Evolutionary conservation across 495 filamentous ascomycete genomes (phyloP).

Genomic region (Podospora anserina): DNA sequence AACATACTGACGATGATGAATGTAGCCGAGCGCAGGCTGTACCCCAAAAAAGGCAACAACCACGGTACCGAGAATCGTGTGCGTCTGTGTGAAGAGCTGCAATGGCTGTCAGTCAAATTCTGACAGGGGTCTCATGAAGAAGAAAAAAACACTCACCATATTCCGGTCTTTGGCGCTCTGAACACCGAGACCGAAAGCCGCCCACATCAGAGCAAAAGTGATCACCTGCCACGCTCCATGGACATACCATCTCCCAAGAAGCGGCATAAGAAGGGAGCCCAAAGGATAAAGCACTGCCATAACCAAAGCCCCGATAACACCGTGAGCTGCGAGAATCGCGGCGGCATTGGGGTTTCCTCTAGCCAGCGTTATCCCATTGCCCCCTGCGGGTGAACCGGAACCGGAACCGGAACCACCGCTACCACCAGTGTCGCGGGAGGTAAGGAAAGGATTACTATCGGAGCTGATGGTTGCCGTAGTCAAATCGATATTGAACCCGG

Average conservation of each 20-base stretch:
- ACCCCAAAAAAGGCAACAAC: constrained; percentile 56
- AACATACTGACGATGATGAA: constrained; percentile 60
- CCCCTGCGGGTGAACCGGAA: constrained; percentile 19
- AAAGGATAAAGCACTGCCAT: constrained; percentile 55
- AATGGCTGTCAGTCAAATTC: not conserved
- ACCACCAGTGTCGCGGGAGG: constrained; percentile 13
- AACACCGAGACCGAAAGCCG: constrained; percentile 62
- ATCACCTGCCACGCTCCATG: constrained; percentile 60
- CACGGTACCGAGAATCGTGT: constrained; percentile 57
- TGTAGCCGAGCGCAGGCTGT: constrained; percentile 60
- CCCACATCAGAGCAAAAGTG: constrained; percentile 53
- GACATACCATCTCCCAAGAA: constrained; percentile 48
- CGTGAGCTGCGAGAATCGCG: constrained; percentile 41
- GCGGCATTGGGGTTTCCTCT: constrained; percentile 1
- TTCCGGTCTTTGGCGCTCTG: constrained; percentile 37
- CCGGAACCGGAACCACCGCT: constrained; percentile 18
- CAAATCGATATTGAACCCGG: constrained; percentile 56
- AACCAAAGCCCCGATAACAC: constrained; percentile 56
- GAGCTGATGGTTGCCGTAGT: constrained; percentile 50
- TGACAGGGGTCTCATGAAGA: not conserved
- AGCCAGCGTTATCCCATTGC: constrained; percentile 12
- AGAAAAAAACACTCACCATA: constrained; percentile 8
- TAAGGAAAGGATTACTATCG: constrained; percentile 60
- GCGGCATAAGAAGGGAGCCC: constrained; percentile 55
- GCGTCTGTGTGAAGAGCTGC: constrained; percentile 36